Conservation (phyloP, 176 grass and related monocot genomes). For the Carex myosuroides region DNA sequence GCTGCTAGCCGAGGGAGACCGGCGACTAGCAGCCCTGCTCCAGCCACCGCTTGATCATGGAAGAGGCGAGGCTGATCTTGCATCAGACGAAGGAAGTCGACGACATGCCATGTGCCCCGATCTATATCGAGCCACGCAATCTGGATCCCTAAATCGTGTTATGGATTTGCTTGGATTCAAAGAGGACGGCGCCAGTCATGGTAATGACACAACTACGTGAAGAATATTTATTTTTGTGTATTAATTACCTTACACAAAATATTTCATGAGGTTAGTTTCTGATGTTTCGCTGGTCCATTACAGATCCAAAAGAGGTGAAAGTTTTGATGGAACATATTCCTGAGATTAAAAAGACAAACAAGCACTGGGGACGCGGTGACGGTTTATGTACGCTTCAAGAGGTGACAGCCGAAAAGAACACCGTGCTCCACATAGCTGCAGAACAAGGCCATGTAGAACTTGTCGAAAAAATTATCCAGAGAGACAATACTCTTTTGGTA, state of each 20-base stretch:
- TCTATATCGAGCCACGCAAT: not conserved
- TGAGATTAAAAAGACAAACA: not conserved
- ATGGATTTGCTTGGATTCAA: not conserved
- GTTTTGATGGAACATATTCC: not conserved
- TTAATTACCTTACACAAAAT: not conserved
- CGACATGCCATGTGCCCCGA: not conserved
- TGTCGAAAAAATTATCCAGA: not conserved
- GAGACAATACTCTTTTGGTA: slow-evolving; percentile 4
- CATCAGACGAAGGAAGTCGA: not conserved
- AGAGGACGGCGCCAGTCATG: not conserved
- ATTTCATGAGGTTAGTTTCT: not conserved
- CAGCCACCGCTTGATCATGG: not conserved
- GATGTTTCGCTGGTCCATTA: not conserved
- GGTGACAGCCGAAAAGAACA: slow-evolving; percentile 24
- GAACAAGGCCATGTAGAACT: slow-evolving; percentile 14
- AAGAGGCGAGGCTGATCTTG: not conserved
- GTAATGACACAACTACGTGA: not conserved
- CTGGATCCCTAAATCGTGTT: not conserved
- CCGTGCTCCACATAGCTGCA: slow-evolving; percentile 40
- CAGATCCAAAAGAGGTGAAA: not conserved
- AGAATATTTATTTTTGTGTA: no score
- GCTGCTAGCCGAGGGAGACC: not conserved
- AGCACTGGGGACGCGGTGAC: not conserved
- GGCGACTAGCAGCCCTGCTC: not conserved
- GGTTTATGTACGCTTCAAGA: slow-evolving; percentile 10